These are phyloP conservation scores for Calamus simplicifolius DNA, from an alignment of 176 grass and related monocot genomes.

Conservation along the genomic window DNA sequence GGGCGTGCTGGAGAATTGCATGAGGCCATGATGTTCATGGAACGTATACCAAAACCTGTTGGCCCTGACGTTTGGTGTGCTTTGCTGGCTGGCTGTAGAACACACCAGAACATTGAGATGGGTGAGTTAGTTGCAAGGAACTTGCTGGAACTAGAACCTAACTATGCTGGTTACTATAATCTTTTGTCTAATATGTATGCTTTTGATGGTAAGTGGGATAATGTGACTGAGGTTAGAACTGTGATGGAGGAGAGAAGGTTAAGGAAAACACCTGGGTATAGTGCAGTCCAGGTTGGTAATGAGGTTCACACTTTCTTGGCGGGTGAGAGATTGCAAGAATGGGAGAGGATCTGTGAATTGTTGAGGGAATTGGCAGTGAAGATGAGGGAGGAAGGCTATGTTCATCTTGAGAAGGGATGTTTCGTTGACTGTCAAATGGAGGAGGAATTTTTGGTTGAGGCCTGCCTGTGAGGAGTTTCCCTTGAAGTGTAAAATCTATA, in stretches of 20 bases:
- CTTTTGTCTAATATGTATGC: slow-evolving; percentile 54
- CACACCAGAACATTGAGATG: slow-evolving; percentile 33
- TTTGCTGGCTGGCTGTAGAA: slow-evolving; percentile 55
- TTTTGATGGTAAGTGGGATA: slow-evolving; percentile 48
- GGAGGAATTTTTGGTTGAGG: slow-evolving; percentile 2
- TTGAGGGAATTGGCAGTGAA: slow-evolving; percentile 4
- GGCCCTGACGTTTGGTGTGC: slow-evolving; percentile 48
- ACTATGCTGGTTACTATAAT: slow-evolving; percentile 53
- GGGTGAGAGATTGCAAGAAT: slow-evolving; percentile 3
- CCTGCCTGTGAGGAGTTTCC: not conserved
- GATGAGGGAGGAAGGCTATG: not conserved
- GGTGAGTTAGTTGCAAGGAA: slow-evolving; percentile 25
- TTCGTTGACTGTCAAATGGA: not conserved
- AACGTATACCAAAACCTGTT: slow-evolving; percentile 22
- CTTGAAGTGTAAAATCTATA: no score
- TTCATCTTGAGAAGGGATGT: not conserved
- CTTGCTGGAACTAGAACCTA: slow-evolving; percentile 29
- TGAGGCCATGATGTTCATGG: slow-evolving; percentile 33
- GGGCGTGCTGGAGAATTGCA: slow-evolving; percentile 38
- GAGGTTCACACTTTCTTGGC: slow-evolving; percentile 14
- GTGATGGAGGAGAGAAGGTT: slow-evolving; percentile 26
- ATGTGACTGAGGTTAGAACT: slow-evolving; percentile 27
- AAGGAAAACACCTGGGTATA: slow-evolving; percentile 38
- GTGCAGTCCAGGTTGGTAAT: slow-evolving; percentile 20
- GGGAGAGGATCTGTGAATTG: not conserved